Percentiles rank a stretch among this genome's conserved stretches.
These are phyloP conservation scores for Candida sp. DNA, from an alignment of 1,139 yeast genomes.

Conservation along the genomic window DNA sequence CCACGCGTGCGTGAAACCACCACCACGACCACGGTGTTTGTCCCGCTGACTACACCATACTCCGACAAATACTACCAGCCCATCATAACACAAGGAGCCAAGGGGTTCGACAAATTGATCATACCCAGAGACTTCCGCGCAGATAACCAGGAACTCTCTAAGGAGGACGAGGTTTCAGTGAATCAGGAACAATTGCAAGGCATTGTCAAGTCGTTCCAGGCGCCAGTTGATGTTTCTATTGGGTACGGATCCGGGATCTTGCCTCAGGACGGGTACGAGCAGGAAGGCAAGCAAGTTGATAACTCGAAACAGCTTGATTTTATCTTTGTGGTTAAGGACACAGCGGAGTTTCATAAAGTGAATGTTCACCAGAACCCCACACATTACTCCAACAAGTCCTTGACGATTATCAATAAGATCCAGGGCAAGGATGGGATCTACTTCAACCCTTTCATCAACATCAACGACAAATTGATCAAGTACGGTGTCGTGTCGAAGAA, in stretches of 20 bases:
- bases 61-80: conserved; percentile 32
- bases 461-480: conserved; percentile 61
- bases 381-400: conserved; percentile 77
- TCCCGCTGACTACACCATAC: conserved; percentile 21
- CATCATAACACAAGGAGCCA: conserved; percentile 29
- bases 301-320: conserved; percentile 70
- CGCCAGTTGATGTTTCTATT: conserved; percentile 65
- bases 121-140: conserved; percentile 29
- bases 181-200: conserved; percentile 42
- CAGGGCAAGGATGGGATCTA: conserved; percentile 91
- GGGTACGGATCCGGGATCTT: conserved; percentile 98
- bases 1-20: neutral
- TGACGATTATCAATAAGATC: conserved; percentile 63
- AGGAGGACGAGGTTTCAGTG: conserved; percentile 35
- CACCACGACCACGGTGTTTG: conserved; percentile 23
- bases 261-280: conserved; percentile 64
- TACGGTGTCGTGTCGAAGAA: conserved; percentile 83
- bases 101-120: conserved; percentile 28
- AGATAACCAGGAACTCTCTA: conserved; percentile 56
- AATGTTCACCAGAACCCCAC: conserved; percentile 68
- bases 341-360: conserved; percentile 73
- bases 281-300: conserved; percentile 37
- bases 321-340: conserved; percentile 81
- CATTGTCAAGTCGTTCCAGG: conserved; percentile 61
- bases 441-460: conserved; percentile 85